Evolutionary conservation across 2,329 filamentous ascomycete genomes (phyloP), one percentile per base, ranked within the genome.

Genomic region (Botrytis fragariae): DNA sequence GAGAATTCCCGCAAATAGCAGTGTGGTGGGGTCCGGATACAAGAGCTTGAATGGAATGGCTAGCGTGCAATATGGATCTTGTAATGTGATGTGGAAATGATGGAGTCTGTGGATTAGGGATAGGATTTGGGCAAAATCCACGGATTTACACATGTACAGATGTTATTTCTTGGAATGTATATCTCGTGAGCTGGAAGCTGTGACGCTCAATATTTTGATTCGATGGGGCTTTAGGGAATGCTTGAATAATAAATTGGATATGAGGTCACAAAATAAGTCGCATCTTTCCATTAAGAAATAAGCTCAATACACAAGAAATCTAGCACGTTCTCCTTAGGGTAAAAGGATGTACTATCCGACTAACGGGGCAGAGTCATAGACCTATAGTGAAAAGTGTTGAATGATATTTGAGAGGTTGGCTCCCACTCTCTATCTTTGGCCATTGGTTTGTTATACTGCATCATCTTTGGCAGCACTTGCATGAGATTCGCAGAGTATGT

Each of bases 211-310:
- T 37, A n/a, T 20, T 29, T 25, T 2, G 9, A 2, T 42, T 29
- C 2, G 25, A 62, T 14, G 37, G 2, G 25, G 8, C 14, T 3
- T 20, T 12, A n/a, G 1, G 6, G 2, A 8, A 44, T 44, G 25
- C 14, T 57, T 29, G 37, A n/a, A 20, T 10, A 4, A 22, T 4
- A 61, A 61, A 16, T n/a, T n/a, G 35, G 1, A 61, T 29, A 8
- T 29, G 10, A n/a, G 4, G 6, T 9, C 22, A 18, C 1, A 3
- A n/a, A 16, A 9, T 2, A 62, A n/a, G 16, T 25, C 12, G 9
- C 12, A 8, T 18, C 8, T 8, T n/a, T 39, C 8, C 0, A n/a
- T 39, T 39, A 7, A 1, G 25, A n/a, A 22, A 39, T 0, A n/a
- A 39, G 16, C 22, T 39, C 35, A 18, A n/a, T 9, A 9, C 12